Conservation (phyloP, 2,329 filamentous ascomycete species). For the Exophiala alcalophila region DNA sequence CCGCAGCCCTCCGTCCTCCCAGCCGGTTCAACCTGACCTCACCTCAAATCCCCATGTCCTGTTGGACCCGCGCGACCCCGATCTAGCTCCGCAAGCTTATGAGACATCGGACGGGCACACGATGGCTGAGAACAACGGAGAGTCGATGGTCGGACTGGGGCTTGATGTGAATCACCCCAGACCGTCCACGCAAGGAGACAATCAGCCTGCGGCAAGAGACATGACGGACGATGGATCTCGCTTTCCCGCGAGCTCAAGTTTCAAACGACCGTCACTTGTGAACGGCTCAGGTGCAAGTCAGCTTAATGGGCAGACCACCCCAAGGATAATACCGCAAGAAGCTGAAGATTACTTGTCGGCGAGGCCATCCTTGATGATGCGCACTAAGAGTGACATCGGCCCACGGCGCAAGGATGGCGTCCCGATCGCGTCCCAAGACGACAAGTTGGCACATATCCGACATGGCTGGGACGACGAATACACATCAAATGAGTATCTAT, state of each 20-base stretch:
- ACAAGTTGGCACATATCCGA: conserved; percentile 58
- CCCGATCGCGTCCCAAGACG: conserved; percentile 42
- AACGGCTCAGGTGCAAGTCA: conserved; percentile 11
- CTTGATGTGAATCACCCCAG: conserved; percentile 15
- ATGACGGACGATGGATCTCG: conserved; percentile 8
- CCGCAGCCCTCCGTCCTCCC: background rate
- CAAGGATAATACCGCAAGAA: conserved; percentile 26
- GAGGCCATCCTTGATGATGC: conserved; percentile 36
- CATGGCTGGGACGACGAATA: conserved; percentile 94
- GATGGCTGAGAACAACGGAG: conserved; percentile 19
- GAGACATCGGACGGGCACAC: conserved; percentile 1
- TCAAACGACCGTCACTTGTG: conserved; percentile 10
- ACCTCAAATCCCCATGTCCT: conserved; percentile 9
- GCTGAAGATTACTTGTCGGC: conserved; percentile 22
- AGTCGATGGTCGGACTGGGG: conserved; percentile 13
- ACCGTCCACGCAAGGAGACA: conserved; percentile 18
- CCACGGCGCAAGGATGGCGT: conserved; percentile 41
- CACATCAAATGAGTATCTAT: conserved; percentile 83
- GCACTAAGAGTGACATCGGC: conserved; percentile 55
- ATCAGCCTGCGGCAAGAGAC: conserved; percentile 6
- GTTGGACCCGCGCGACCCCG: conserved; percentile 2
- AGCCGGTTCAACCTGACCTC: conserved; percentile 4
- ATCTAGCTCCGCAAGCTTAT: conserved; percentile 6
- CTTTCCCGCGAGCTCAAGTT: conserved; percentile 8
- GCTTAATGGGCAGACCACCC: conserved; percentile 13